Conservation (phyloP, 805 yeast genomes). For the Starmera dryadoides region DNA sequence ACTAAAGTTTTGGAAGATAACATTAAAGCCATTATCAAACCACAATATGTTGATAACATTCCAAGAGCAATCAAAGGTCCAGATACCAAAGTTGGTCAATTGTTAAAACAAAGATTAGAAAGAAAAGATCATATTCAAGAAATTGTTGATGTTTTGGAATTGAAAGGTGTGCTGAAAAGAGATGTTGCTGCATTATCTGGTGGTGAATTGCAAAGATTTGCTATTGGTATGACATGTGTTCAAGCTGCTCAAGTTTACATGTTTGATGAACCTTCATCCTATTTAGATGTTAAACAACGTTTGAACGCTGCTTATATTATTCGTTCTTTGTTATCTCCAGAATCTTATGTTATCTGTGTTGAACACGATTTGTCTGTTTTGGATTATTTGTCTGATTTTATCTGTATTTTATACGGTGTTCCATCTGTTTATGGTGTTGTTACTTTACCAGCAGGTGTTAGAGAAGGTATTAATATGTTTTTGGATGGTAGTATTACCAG, state of each 20-base stretch:
- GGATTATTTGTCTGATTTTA: conserved; percentile 94
- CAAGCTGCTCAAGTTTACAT: conserved; percentile 90
- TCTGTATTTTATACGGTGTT: conserved; percentile 95
- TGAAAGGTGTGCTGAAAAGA: conserved; percentile 70
- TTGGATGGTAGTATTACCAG: conserved; percentile 97
- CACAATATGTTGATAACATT: conserved; percentile 96
- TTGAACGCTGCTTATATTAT: conserved; percentile 94
- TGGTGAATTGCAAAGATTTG: conserved; percentile 99
- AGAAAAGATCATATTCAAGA: conserved; percentile 58
- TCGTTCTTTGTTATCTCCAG: conserved; percentile 71
- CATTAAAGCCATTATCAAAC: conserved; percentile 95
- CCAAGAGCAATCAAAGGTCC: conserved; percentile 96
- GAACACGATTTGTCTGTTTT: conserved; percentile 98
- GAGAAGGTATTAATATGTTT: conserved; percentile 99
- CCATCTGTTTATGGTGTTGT: conserved; percentile 99
- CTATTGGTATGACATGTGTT: conserved; percentile 93
- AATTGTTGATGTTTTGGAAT: conserved; percentile 65
- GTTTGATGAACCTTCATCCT: conserved; percentile 98
- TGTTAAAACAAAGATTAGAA: conserved; percentile 71
- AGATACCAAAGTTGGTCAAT: conserved; percentile 75
- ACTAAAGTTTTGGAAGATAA: conserved; percentile 90
- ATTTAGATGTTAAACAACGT: conserved; percentile 98
- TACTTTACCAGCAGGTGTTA: conserved; percentile 89
- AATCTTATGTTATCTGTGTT: conserved; percentile 87
- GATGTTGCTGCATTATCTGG: conserved; percentile 94